Conservation (phyloP, 306 rosid genomes). For the barrel medic (Medicago truncatula) region DNA sequence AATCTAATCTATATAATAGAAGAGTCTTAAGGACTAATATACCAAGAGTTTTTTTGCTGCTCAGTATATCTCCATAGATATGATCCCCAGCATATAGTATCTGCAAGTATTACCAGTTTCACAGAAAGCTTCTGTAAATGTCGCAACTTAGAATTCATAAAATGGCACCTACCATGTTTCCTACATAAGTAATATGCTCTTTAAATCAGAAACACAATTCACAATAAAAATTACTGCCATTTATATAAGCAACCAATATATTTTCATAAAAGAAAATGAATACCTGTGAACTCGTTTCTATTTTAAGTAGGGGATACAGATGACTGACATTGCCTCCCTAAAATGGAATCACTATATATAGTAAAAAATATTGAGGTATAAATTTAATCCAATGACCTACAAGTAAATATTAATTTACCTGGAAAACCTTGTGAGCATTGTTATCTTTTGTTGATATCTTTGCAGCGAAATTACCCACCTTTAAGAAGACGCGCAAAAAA, state of each 20-base stretch:
- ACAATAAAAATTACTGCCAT: not conserved
- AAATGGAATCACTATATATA: constrained; percentile 26
- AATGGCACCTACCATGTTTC: not conserved
- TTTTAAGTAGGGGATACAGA: constrained; percentile 80
- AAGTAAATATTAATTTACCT: constrained; percentile 56
- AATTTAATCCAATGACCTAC: constrained; percentile 16
- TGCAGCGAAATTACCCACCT: constrained; percentile 77
- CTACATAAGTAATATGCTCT: not conserved
- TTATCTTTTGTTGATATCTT: constrained; percentile 45
- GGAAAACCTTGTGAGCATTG: constrained; percentile 71
- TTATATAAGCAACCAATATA: not conserved
- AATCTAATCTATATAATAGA: not conserved
- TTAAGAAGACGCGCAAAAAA: constrained; percentile 12
- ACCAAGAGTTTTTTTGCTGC: constrained; percentile 99
- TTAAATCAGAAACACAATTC: constrained; percentile 5
- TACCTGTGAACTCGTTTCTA: constrained; percentile 93
- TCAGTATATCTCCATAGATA: constrained; percentile 94
- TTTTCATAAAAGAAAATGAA: constrained; percentile 15
- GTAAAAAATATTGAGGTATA: constrained; percentile 22
- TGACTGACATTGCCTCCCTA: constrained; percentile 96
- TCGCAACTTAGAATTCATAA: not conserved
- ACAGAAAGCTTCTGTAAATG: constrained; percentile 25
- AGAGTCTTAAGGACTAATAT: constrained; percentile 39
- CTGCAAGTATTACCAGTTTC: constrained; percentile 46
- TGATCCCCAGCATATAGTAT: constrained; percentile 99